Conservation (phyloP, 2,329 filamentous ascomycete genomes). For the Fusarium acutatum region DNA sequence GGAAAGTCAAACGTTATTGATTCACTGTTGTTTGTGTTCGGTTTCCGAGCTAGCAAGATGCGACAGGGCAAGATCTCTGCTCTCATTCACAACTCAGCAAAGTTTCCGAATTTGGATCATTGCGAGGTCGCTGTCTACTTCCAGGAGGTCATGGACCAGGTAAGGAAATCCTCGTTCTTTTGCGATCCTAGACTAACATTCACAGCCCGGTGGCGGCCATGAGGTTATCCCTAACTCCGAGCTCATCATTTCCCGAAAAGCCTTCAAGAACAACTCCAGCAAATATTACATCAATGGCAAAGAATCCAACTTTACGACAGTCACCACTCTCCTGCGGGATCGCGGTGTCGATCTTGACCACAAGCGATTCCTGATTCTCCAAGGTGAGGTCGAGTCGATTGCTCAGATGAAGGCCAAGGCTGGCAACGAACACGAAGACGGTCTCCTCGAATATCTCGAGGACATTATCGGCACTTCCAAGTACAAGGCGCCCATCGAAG, state of each 20-base stretch:
- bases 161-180: conserved; percentile 44
- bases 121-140: conserved; percentile 98
- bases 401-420: conserved; percentile 99
- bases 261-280: conserved; percentile 98
- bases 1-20: conserved; percentile 99
- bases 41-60: conserved; percentile 99
- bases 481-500: conserved; percentile 97
- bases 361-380: conserved; percentile 96
- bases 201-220: conserved; percentile 73
- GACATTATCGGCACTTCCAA: conserved; percentile 99
- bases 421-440: conserved; percentile 93
- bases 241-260: conserved; percentile 87
- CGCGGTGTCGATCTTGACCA: conserved; percentile 95
- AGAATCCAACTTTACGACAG: conserved; percentile 89
- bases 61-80: conserved; percentile 98
- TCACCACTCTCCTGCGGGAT: conserved; percentile 86
- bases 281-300: conserved; percentile 97
- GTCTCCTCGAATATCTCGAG: conserved; percentile 93
- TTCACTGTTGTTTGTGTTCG: conserved; percentile 97
- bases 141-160: conserved; percentile 89
- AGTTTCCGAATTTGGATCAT: conserved; percentile 82
- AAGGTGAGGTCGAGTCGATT: conserved; percentile 98
- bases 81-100: conserved; percentile 94
- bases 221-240: conserved; percentile 84
- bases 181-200: conserved; percentile 39